phyloP scores from a whole-genome alignment of 1,284 basidiomycete genomes.

The Melampsora larici-populina region DNA sequence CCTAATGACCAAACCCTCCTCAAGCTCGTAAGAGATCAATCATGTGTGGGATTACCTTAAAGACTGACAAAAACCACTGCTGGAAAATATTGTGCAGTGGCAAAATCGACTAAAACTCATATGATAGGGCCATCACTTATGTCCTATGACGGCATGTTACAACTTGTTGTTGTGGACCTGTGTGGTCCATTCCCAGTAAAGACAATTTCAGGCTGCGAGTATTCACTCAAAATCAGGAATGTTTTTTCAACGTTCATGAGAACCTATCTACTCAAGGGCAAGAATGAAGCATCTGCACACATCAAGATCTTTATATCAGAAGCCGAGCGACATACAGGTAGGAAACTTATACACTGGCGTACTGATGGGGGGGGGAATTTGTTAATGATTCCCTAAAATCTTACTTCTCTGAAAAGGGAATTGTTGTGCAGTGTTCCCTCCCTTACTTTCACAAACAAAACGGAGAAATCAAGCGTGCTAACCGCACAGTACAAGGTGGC shows the following conservation, averaged over 20 bases:
- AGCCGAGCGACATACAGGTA: background rate
- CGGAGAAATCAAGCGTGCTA: conserved; percentile 1
- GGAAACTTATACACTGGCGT: background rate
- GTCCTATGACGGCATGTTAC: too few relatives aligned
- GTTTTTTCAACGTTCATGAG: background rate
- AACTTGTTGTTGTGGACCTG: too few relatives aligned
- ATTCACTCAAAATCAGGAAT: too few relatives aligned
- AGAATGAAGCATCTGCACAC: background rate
- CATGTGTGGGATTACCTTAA: too few relatives aligned
- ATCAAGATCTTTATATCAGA: background rate
- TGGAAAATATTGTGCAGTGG: too few relatives aligned
- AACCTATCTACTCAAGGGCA: background rate
- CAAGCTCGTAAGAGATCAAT: too few relatives aligned
- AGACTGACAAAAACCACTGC: too few relatives aligned
- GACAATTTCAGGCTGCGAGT: background rate
- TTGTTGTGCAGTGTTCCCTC: background rate
- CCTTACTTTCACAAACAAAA: conserved; percentile 17
- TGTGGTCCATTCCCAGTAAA: background rate
- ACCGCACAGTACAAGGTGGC: conserved; percentile 3
- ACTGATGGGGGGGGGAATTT: too few relatives aligned
- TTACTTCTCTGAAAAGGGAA: background rate
- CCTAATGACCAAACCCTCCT: too few relatives aligned
- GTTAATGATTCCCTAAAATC: background rate
- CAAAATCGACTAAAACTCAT: too few relatives aligned
- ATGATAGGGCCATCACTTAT: too few relatives aligned